Evolutionary conservation across 257 asterid species (phyloP), one percentile per base, ranked within the genome.

Genomic region (Handroanthus guayacan): DNA sequence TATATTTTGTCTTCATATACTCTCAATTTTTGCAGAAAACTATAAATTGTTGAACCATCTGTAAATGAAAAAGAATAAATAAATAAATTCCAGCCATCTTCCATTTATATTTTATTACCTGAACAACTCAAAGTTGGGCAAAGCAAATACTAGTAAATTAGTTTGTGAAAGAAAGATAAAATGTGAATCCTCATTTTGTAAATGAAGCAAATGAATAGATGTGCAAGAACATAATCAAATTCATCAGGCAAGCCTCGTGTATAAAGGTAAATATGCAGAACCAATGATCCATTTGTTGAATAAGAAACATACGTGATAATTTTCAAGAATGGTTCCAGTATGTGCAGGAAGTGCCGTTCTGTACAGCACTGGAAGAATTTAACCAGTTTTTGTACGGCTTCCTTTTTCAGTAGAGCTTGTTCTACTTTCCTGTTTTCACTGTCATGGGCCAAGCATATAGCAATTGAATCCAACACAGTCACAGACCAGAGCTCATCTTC

Each of bases 381-480:
- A 39, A 89, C 91, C 84, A 89, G 62, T 81, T 87, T 86, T 71
- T 87, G 89, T 48, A 89, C 81, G 36, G 95, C 91, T 38, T 87
- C 95, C 82, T 87, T 89, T 78, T 75, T 87, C 3, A 89, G 79
- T 75, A 89, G 83, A 75, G 91, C 89, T 79, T 86, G 91, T 79
- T 89, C 95, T 51, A 89, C 92, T 82, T 87, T 89, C 80, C 72
- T 84, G 82, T 80, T 84, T 58, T 89, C 95, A 61, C 86, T 87
- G 84, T 89, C 95, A 66, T 87, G 92, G 47, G 92, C 92, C 88
- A 89, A 86, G 84, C 92, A 87, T 64, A 87, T 82, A 55, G 95
- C 95, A 76, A 89, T 85, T 51, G 95, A 89, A 74, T 89, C 95
- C 80, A 89, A 86, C 68, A 91, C 90, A 18, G 92, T 89, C 74